These are phyloP conservation scores for Lagerstroemia speciosa DNA, from an alignment of 345 rosid species.

Conservation along the genomic window DNA sequence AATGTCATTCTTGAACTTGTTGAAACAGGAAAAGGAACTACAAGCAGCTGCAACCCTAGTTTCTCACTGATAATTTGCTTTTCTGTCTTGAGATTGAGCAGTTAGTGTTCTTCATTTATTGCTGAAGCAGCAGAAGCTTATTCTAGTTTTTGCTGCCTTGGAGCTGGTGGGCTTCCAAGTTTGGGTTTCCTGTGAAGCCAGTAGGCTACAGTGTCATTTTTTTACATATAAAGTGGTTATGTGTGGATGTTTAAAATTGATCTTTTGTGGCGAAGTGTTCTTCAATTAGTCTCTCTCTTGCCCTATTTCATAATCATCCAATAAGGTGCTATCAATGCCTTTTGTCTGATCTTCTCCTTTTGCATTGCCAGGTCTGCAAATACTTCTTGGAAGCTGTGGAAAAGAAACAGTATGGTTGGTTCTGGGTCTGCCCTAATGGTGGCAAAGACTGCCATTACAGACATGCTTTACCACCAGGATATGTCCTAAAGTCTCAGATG, in stretches of 20 bases:
- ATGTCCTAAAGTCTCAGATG: too few relatives aligned
- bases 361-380: too few relatives aligned
- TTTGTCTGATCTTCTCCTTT: too few relatives aligned
- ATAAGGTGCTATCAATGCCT: background rate
- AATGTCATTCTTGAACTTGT: background rate
- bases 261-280: background rate
- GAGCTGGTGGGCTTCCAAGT: background rate
- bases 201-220: background rate
- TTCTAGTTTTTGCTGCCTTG: background rate
- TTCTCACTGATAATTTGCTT: background rate
- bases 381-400: too few relatives aligned
- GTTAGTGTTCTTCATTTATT: background rate
- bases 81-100: background rate
- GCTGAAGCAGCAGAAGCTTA: background rate
- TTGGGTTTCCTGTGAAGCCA: background rate
- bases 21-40: background rate
- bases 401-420: too few relatives aligned
- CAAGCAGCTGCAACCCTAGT: background rate
- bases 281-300: background rate
- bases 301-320: background rate
- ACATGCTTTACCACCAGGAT: too few relatives aligned
- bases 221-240: background rate
- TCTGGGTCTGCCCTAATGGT: too few relatives aligned
- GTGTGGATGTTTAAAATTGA: background rate
- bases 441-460: too few relatives aligned